These are phyloP conservation scores for Oropetium thomaeum DNA, from an alignment of 176 grass and related monocot species.

Conservation along the genomic window DNA sequence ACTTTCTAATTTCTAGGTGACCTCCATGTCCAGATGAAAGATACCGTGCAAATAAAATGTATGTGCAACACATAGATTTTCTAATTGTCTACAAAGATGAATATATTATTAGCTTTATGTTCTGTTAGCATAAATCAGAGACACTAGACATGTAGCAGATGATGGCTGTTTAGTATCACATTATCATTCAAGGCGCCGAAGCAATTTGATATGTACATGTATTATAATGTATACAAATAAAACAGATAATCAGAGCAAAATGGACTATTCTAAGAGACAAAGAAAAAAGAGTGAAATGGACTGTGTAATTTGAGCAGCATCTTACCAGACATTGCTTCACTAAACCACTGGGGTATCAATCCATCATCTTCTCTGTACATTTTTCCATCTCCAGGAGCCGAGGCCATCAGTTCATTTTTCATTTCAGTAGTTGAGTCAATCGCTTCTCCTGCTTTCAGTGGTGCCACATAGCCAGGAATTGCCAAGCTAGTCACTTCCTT, in stretches of 20 bases:
- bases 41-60: no score
- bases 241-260: not conserved
- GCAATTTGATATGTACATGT: not conserved
- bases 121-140: not conserved
- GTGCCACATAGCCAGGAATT: conserved; percentile 38
- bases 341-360: conserved; percentile 66
- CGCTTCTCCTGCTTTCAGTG: conserved; percentile 31
- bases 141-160: not conserved
- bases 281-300: not conserved
- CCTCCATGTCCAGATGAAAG: not conserved
- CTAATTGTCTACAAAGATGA: not conserved
- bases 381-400: conserved; percentile 39
- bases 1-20: not conserved
- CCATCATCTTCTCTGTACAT: conserved; percentile 52
- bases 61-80: no score
- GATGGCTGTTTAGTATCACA: not conserved
- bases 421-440: conserved; percentile 21
- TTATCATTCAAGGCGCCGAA: not conserved
- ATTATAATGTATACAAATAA: not conserved
- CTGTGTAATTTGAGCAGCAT: not conserved
- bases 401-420: conserved; percentile 43
- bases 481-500: conserved; percentile 46
- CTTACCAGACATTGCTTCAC: conserved; percentile 73
- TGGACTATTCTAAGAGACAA: no score
- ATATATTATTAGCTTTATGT: not conserved